phyloP scores from a whole-genome alignment of 768 basidiomycete species.

The Dentipellis fragilis region DNA sequence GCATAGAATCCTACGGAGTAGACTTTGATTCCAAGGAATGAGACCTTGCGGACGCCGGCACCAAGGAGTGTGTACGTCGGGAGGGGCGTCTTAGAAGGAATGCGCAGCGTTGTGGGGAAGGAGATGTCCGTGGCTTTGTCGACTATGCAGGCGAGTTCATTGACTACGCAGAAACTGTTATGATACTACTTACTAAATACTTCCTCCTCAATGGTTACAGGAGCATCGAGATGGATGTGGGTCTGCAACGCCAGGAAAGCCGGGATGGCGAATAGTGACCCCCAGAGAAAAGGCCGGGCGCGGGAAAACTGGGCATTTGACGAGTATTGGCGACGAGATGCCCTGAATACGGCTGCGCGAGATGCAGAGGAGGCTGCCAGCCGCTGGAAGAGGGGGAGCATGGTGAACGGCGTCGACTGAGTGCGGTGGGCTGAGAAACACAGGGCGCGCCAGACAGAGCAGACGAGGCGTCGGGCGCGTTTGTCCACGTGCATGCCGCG shows the following conservation, averaged over 20 bases:
- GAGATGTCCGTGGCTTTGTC: conserved; percentile 67
- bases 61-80: conserved; percentile 68
- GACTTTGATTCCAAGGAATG: conserved; percentile 80
- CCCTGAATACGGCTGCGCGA: not conserved
- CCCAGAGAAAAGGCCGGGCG: not conserved
- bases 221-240: conserved; percentile 31
- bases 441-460: no score
- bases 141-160: conserved; percentile 25
- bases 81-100: conserved; percentile 53
- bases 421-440: no score
- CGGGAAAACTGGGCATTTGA: not conserved
- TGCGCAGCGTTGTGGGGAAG: conserved; percentile 56
- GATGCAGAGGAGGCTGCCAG: not conserved
- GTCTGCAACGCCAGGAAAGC: not conserved
- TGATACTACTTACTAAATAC: conserved; percentile 8
- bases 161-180: not conserved
- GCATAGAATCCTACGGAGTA: conserved; percentile 90
- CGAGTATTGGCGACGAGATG: not conserved
- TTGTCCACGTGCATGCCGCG: no score
- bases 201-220: conserved; percentile 11
- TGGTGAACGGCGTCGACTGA: not conserved
- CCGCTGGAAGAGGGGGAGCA: not conserved
- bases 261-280: not conserved
- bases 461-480: no score
- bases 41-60: conserved; percentile 80